Conservation (phyloP, 2,329 filamentous ascomycete species). For the Leptodontidium sp. region DNA sequence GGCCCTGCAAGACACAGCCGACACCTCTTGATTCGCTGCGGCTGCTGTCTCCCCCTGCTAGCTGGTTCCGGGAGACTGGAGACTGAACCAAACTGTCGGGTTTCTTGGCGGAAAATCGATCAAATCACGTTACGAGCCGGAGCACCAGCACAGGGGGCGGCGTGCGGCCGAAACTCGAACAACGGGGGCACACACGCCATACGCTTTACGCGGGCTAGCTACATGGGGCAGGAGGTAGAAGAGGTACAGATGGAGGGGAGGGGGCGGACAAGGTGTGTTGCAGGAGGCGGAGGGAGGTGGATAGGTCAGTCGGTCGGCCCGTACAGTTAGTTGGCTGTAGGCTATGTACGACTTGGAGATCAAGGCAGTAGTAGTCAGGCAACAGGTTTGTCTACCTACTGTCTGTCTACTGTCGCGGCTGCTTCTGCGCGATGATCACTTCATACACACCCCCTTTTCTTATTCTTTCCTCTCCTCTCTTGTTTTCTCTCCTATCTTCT, state of each 20-base stretch:
- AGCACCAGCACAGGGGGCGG: slow-evolving; percentile 7
- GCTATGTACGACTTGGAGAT: too few species aligned
- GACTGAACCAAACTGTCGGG: slow-evolving; percentile 5
- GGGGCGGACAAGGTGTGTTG: not conserved
- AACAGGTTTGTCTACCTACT: not conserved
- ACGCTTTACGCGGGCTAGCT: slow-evolving; percentile 17
- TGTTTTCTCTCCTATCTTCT: not conserved
- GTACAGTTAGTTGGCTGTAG: too few species aligned
- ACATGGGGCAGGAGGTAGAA: slow-evolving; percentile 16
- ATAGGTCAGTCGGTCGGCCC: too few species aligned
- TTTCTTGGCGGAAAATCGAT: slow-evolving; percentile 12
- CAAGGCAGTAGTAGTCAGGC: too few species aligned
- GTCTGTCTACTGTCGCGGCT: not conserved
- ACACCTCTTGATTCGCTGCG: slow-evolving; percentile 8
- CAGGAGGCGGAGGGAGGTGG: not conserved
- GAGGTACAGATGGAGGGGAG: not conserved
- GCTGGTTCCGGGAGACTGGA: slow-evolving; percentile 9
- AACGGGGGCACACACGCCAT: not conserved
- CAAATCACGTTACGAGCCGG: slow-evolving; percentile 21
- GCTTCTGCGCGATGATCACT: not conserved
- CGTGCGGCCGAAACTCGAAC: slow-evolving; percentile 9
- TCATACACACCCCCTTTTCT: not conserved
- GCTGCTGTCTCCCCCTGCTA: slow-evolving; percentile 9
- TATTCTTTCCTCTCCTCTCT: not conserved
- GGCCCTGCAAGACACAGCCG: not conserved